Percentiles rank a stretch among this genome's conserved stretches.
Evolutionary conservation across 495 filamentous ascomycete species (phyloP).

Genomic region (Podospora sp.): DNA sequence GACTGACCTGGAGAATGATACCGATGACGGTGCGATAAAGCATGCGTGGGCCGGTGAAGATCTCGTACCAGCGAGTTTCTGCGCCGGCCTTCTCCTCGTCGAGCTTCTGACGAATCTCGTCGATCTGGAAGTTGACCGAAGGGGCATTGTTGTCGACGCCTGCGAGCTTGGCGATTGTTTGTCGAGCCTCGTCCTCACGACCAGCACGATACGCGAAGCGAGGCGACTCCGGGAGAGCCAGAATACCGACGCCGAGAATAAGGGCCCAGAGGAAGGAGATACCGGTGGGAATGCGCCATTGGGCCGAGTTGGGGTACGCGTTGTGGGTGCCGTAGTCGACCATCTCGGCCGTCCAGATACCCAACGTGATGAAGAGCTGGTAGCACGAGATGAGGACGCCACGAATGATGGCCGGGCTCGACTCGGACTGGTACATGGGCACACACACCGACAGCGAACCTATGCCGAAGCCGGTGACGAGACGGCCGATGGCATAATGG

Average conservation of each 20-base stretch:
- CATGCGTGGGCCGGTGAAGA: conserved; percentile 74
- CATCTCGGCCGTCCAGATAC: conserved; percentile 80
- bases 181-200: conserved; percentile 64
- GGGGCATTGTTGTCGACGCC: conserved; percentile 66
- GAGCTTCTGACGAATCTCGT: conserved; percentile 71
- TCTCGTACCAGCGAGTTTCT: conserved; percentile 62
- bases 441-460: conserved; percentile 71
- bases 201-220: conserved; percentile 69
- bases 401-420: conserved; percentile 65
- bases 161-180: conserved; percentile 70
- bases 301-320: conserved; percentile 48
- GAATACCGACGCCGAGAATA: conserved; percentile 69
- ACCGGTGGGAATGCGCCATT: conserved; percentile 82
- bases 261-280: conserved; percentile 76
- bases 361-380: conserved; percentile 85
- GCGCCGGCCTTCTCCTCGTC: conserved; percentile 62
- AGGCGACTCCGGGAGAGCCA: conserved; percentile 74
- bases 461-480: conserved; percentile 69
- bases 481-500: conserved; percentile 57
- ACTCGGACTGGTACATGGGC: conserved; percentile 75
- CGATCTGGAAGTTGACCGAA: conserved; percentile 68
- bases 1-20: conserved; percentile 59
- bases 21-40: conserved; percentile 70
- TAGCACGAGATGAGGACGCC: conserved; percentile 72
- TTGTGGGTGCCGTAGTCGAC: conserved; percentile 76